Evolutionary conservation across 305 asterid species (phyloP).

Genomic region (Solanum aculeatissimum): DNA sequence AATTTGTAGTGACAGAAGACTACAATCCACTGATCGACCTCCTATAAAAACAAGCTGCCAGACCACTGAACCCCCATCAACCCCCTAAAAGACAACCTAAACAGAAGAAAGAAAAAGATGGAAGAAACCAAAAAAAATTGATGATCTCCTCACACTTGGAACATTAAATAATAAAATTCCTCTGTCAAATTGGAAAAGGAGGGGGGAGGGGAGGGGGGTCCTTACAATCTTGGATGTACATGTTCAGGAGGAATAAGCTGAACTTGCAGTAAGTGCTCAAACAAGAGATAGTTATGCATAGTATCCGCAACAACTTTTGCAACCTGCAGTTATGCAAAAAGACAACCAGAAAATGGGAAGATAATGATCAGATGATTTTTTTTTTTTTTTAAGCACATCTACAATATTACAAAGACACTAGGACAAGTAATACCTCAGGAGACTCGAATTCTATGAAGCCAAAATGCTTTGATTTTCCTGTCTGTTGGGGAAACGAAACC

Average conservation of each 20-base stretch:
- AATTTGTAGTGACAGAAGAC: not conserved
- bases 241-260: conserved; percentile 53
- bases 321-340: conserved; percentile 39
- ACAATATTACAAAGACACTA: not conserved
- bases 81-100: not conserved
- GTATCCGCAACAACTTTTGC: conserved; percentile 78
- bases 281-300: conserved; percentile 85
- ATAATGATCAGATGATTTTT: not conserved
- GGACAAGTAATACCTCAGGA: conserved; percentile 53
- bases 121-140: not conserved
- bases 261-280: conserved; percentile 80
- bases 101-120: not conserved
- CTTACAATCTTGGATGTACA: conserved; percentile 78
- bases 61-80: not conserved
- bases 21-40: not conserved
- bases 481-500: conserved; percentile 32
- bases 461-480: conserved; percentile 83
- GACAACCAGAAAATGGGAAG: not conserved
- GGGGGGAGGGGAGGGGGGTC: not conserved
- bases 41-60: not conserved
- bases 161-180: not conserved
- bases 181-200: not conserved
- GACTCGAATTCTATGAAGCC: conserved; percentile 87
- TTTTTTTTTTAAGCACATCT: not conserved
- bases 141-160: not conserved